phyloP scores from a whole-genome alignment of 208 protist genomes.

The Acanthamoeba castellanii region DNA sequence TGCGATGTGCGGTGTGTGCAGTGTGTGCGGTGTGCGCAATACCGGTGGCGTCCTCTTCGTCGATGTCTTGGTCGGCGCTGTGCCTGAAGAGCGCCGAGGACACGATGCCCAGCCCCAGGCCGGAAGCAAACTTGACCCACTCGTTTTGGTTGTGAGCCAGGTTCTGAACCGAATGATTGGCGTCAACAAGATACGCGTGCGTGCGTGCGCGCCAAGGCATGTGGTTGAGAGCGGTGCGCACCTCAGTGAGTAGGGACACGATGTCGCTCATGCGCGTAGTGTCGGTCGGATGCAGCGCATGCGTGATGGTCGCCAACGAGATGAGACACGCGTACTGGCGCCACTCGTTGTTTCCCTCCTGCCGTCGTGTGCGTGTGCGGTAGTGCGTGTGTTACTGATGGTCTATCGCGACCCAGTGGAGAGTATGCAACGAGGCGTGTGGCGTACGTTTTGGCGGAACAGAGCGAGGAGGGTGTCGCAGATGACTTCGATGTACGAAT shows the following conservation, averaged over 20 bases:
- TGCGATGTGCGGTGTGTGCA: not conserved
- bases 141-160: constrained; percentile 24
- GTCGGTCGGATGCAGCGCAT: constrained; percentile 67
- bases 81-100: constrained; percentile 45
- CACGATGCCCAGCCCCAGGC: constrained; percentile 42
- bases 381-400: not conserved
- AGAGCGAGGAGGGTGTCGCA: constrained; percentile 62
- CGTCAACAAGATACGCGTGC: not conserved
- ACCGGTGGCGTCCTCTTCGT: constrained; percentile 51
- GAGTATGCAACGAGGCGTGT: too few relatives aligned
- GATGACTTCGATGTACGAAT: constrained; percentile 69
- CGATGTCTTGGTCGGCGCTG: not conserved
- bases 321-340: constrained; percentile 29
- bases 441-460: constrained; percentile 45
- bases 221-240: not conserved
- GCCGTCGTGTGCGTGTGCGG: not conserved
- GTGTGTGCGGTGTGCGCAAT: not conserved
- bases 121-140: constrained; percentile 63
- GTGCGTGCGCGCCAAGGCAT: too few relatives aligned
- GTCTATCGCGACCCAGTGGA: not conserved
- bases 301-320: constrained; percentile 14
- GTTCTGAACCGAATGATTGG: not conserved
- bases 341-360: constrained; percentile 39
- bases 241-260: constrained; percentile 21
- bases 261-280: constrained; percentile 52